Base-by-base conservation (phyloP, 208 protist genomes). In the Trypanosomatidae sp. region DNA sequence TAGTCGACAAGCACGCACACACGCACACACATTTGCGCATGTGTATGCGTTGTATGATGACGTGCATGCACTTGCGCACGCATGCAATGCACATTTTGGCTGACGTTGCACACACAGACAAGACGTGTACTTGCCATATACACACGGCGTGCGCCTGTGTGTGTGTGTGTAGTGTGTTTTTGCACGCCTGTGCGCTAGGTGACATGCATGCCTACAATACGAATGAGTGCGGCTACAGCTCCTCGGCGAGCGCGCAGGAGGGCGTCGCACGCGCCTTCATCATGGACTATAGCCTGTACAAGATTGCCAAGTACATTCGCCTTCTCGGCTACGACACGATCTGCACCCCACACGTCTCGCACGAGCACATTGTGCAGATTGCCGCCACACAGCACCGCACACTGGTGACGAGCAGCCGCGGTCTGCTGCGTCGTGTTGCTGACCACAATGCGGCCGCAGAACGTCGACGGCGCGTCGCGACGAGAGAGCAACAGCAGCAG, bases 271-370 rank as follows among this genome's bases (percentile, higher is more conserved):
- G 48, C 43, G 43, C 19, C 11, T 88, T 88, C 42, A 43, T 80
- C 11, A 78, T 88, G 64, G 73, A 88, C 54, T 81, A 61, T 32
- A 84, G 71, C 66, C 56, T 88, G 57, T 56, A 67, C 43, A 76
- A 75, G 25, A 55, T 88, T 6, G 79, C 73, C 42, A 88, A 78
- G 51, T 79, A 88, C 43, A 57, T 88, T 27, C 69, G 79, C 13
- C 45, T 88, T 28, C 57, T 88, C 0, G 79, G 73, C 40, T 88
- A 88, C 57, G 72, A 79, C 45, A 69, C 66, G 13, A 38, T 76
- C 8, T 88, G 79, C 54, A 53, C 63, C 26, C 50, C 40, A 1
- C 33, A 40, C n/a, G 43, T 83, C 11, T 47, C 58, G 16, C 73
- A 80, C 25, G 15, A 39, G 4, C 23, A 66, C 15, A 45, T 88